Evolutionary conservation across 2,329 filamentous ascomycete genomes (phyloP).

Genomic region (Gyromitra esculenta): DNA sequence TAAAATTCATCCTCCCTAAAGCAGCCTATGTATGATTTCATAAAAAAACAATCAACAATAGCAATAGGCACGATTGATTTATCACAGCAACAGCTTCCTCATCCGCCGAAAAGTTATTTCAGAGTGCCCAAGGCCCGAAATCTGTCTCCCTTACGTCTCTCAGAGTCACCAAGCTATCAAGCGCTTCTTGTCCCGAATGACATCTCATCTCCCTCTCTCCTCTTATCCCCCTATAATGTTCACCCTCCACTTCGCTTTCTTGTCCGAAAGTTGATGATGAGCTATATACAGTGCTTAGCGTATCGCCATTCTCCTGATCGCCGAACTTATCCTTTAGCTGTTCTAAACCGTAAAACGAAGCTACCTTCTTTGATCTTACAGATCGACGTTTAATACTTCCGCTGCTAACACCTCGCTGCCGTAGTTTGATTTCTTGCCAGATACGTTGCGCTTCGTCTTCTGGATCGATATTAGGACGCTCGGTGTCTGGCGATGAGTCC

Average conservation of each 20-base stretch:
- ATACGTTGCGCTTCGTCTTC: constrained; percentile 46
- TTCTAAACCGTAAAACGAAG: constrained; percentile 19
- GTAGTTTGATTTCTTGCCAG: constrained; percentile 46
- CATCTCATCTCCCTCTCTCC: neutral
- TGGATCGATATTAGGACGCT: constrained; percentile 29
- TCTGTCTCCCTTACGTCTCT: constrained; percentile 54
- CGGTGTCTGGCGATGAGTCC: constrained; percentile 36
- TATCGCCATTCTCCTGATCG: constrained; percentile 1
- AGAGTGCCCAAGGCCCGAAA: constrained; percentile 54
- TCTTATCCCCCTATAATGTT: neutral
- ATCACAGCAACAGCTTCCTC: too few species aligned
- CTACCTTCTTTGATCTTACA: constrained; percentile 8
- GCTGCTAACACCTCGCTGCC: constrained; percentile 37
- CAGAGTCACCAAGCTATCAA: constrained; percentile 46
- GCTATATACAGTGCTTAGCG: constrained; percentile 19
- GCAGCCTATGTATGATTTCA: neutral
- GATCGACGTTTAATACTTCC: constrained; percentile 33
- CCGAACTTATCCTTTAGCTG: constrained; percentile 5
- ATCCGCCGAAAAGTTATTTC: neutral
- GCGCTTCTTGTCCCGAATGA: constrained; percentile 14
- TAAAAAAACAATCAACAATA: neutral
- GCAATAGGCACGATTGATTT: too few species aligned
- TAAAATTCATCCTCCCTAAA: neutral
- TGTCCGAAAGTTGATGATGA: neutral
- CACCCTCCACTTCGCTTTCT: constrained; percentile 8